Evolutionary conservation across 177 flowering plant species (phyloP).

Genomic region (Vitis hybrid): DNA sequence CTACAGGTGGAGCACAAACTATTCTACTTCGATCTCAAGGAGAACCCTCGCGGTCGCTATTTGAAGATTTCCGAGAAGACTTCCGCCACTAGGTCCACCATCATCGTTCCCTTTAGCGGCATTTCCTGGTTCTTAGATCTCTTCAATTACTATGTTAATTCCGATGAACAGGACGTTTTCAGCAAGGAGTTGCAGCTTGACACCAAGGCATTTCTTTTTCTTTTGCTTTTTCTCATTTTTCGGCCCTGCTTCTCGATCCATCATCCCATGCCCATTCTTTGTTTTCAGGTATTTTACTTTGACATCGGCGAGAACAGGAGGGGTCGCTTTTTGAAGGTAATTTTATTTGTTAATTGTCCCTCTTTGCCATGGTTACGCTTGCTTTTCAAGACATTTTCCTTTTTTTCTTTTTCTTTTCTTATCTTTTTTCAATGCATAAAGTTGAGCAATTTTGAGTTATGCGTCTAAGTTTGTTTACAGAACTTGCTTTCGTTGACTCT

Average conservation of each 20-base stretch:
- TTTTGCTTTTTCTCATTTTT: neutral
- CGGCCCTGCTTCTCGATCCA: neutral
- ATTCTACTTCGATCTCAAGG: constrained; percentile 96
- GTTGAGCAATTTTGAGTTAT: too few species aligned
- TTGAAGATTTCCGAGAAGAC: constrained; percentile 97
- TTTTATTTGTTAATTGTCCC: neutral
- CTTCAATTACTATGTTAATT: constrained; percentile 85
- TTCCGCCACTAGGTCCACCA: constrained; percentile 92
- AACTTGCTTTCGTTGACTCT: too few species aligned
- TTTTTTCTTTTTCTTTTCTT: neutral
- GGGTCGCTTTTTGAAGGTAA: constrained; percentile 94
- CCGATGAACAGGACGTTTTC: constrained; percentile 69
- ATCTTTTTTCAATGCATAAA: neutral
- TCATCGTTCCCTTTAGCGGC: constrained; percentile 85
- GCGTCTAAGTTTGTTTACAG: too few species aligned
- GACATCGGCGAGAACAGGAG: constrained; percentile 96
- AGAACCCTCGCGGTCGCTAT: constrained; percentile 94
- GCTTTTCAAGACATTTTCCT: neutral
- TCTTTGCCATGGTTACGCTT: neutral
- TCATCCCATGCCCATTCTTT: neutral
- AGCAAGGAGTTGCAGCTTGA: constrained; percentile 99
- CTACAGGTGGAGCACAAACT: constrained; percentile 99
- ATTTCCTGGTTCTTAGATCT: constrained; percentile 95
- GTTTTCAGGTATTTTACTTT: constrained; percentile 82
- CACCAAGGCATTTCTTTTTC: constrained; percentile 48